Evolutionary conservation across 2,329 filamentous ascomycete species (phyloP).

Genomic region (Aspergillus hortae): DNA sequence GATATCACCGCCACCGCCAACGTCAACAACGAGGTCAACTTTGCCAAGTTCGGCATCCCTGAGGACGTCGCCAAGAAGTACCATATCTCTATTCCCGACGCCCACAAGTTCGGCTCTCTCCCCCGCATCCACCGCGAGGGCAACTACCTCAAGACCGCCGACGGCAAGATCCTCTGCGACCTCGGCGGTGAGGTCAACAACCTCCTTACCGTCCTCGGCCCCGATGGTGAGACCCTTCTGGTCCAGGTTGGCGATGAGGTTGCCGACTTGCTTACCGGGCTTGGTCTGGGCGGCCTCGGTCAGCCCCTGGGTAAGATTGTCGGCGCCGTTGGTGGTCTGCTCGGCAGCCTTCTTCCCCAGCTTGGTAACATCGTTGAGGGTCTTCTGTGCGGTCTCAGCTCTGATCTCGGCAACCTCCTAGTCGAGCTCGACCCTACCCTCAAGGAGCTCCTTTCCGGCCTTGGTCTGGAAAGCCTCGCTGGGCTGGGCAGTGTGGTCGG

Average conservation of each 20-base stretch:
- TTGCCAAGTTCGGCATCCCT: conserved; percentile 8
- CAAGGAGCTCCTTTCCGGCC: conserved; percentile 15
- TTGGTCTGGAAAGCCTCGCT: background rate
- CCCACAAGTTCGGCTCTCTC: no score
- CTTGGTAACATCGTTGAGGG: conserved; percentile 16
- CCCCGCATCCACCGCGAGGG: no score
- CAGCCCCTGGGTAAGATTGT: conserved; percentile 26
- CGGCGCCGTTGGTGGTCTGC: conserved; percentile 13
- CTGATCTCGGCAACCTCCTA: conserved; percentile 19
- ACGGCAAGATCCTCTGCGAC: conserved; percentile 19
- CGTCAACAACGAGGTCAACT: background rate
- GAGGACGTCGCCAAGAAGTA: background rate
- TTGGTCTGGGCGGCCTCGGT: conserved; percentile 27
- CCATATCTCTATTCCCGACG: no score
- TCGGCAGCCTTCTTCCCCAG: conserved; percentile 26
- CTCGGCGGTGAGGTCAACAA: conserved; percentile 26
- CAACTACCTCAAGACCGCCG: background rate
- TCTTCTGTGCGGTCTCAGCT: conserved; percentile 18
- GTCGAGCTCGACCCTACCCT: conserved; percentile 19
- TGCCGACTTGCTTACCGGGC: conserved; percentile 23
- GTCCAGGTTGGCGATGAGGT: conserved; percentile 27
- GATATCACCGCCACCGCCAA: conserved; percentile 19
- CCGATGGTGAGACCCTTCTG: conserved; percentile 28
- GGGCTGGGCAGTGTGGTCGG: conserved; percentile 21
- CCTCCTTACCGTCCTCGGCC: conserved; percentile 28